Percentiles rank a stretch among this genome's conserved stretches.
These are phyloP conservation scores for Ogataea trehalophila DNA, from an alignment of 805 yeast species.

Conservation along the genomic window DNA sequence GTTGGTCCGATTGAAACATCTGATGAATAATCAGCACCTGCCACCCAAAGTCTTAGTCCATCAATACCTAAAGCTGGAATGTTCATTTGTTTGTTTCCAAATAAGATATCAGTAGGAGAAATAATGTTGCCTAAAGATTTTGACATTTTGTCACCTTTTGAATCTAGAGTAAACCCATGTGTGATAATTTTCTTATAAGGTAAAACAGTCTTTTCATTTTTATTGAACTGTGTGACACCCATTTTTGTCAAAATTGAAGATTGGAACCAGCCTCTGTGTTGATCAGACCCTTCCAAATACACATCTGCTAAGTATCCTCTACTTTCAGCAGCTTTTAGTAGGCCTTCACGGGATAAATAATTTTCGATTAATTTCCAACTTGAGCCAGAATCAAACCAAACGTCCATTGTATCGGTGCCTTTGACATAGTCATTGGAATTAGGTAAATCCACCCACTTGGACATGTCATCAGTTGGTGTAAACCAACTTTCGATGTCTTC, in stretches of 20 bases:
- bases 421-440: conserved; percentile 45
- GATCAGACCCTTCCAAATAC: conserved; percentile 97
- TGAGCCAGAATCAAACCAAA: conserved; percentile 97
- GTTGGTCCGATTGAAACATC: conserved; percentile 76
- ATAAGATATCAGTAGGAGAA: conserved; percentile 60
- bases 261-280: conserved; percentile 99
- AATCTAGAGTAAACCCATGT: conserved; percentile 91
- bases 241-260: conserved; percentile 81
- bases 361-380: conserved; percentile 68
- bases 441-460: conserved; percentile 69
- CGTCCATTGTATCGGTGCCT: conserved; percentile 94
- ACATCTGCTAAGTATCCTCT: conserved; percentile 62
- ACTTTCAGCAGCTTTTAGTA: conserved; percentile 26
- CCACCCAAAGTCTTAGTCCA: conserved; percentile 87
- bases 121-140: conserved; percentile 85
- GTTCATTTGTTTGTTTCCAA: conserved; percentile 47
- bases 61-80: conserved; percentile 77
- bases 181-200: conserved; percentile 80
- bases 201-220: conserved; percentile 21
- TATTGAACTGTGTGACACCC: conserved; percentile 33
- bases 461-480: conserved; percentile 32
- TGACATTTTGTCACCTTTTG: conserved; percentile 85
- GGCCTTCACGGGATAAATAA: conserved; percentile 32
- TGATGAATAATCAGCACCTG: conserved; percentile 78
- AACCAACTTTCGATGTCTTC: conserved; percentile 84